Base-by-base conservation (phyloP, 2,329 filamentous ascomycete genomes). In the Colletotrichum tamarilloi region DNA sequence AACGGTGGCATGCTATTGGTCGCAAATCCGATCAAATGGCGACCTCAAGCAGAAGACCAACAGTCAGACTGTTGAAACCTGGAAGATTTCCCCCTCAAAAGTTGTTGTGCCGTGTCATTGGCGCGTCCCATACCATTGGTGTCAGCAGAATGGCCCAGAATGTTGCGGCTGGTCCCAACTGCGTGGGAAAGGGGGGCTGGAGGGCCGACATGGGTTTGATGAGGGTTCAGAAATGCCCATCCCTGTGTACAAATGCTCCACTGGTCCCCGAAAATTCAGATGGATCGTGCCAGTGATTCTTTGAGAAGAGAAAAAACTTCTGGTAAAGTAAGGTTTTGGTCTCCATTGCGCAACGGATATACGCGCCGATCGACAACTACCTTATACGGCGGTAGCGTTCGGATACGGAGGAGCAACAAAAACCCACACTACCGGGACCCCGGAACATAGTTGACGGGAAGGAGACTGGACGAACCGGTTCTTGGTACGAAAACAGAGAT, bases 161-260 rank as follows among this genome's bases (percentile, higher is more conserved):
- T 67, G 46, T 57, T n/a, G 60, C 46, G 42, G 46, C 55, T 35
- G 38, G 28, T 38, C n/a, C 52, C 52, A 56, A 57, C 52, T 22
- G 16, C 32, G 38, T 57, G 19, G 35, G 30, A 57, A 46, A 72
- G 35, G 58, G 58, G 58, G 69, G 68, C 49, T 62, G 65, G 30
- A 46, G 6, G 53, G 16, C 63, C 32, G 69, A 72, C 65, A 57
- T 58, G 69, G 64, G 38, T 58, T n/a, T 12, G 9, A n/a, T 16
- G 7, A 35, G 22, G 19, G 24, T 63, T 60, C 46, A 62, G 26
- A 30, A 56, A 55, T 62, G n/a, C 2, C 24, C 28, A 68, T 58
- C 58, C 57, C 58, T 72, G 38, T 24, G 52, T 68, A 63, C 58
- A 53, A 58, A 55, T 19, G 65, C 46, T 46, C 65, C 69, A 68